These are phyloP conservation scores for Fomitopsis serialis DNA, from an alignment of 768 basidiomycete genomes.

Conservation along the genomic window DNA sequence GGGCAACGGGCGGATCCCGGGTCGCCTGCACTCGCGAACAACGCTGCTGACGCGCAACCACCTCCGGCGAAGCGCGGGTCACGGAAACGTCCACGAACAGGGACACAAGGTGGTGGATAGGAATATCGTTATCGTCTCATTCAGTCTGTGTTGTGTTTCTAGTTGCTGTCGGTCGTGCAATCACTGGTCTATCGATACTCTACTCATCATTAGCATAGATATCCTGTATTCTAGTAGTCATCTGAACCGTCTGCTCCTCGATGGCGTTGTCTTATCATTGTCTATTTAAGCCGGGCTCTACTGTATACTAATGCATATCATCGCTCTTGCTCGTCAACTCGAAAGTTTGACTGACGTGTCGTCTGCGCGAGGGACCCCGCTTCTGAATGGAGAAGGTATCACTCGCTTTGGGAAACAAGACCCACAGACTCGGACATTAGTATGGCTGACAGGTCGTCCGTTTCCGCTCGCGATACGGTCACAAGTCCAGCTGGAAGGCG, in stretches of 20 bases:
- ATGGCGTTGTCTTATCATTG: conserved; percentile 26
- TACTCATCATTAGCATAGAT: conserved; percentile 26
- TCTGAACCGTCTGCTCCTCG: conserved; percentile 2
- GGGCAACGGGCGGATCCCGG: conserved; percentile 25
- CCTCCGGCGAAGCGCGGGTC: conserved; percentile 44
- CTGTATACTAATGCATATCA: conserved; percentile 16
- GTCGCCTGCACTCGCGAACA: conserved; percentile 45
- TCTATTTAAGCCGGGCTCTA: conserved; percentile 24
- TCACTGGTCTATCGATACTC: conserved; percentile 20
- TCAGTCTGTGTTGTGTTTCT: conserved; percentile 17
- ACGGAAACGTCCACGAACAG: conserved; percentile 51
- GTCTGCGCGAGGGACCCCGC: too few relatives aligned
- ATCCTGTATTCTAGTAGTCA: conserved; percentile 24
- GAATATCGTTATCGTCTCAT: conserved; percentile 19
- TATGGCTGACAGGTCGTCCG: too few relatives aligned
- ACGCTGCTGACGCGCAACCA: conserved; percentile 29
- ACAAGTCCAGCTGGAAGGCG: neutral
- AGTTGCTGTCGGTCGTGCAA: conserved; percentile 21
- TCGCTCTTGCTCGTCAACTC: too few relatives aligned
- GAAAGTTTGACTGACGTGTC: too few relatives aligned
- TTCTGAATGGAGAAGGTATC: too few relatives aligned
- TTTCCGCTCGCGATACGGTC: too few relatives aligned
- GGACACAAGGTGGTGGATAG: conserved; percentile 26
- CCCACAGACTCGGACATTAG: too few relatives aligned
- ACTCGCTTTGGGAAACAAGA: too few relatives aligned